Evolutionary conservation across 2,329 filamentous ascomycete species (phyloP).

Genomic region (Graphilbum fragrans): DNA sequence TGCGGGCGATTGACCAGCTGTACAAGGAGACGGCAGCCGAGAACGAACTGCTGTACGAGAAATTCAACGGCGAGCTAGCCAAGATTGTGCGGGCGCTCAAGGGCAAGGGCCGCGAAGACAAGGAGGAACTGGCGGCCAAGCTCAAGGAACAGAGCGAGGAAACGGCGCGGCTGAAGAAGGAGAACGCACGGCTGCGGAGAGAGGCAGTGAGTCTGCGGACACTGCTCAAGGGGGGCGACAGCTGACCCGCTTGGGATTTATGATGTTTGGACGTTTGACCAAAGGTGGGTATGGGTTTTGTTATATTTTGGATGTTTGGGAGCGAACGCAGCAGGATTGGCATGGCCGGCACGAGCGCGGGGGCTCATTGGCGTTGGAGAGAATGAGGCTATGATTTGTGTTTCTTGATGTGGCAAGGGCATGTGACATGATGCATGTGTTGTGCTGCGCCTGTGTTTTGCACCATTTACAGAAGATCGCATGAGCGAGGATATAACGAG

Average conservation of each 20-base stretch:
- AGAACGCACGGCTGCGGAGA: conserved; percentile 71
- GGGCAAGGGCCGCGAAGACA: conserved; percentile 61
- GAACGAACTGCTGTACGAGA: conserved; percentile 85
- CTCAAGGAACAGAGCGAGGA: conserved; percentile 69
- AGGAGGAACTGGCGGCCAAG: conserved; percentile 62
- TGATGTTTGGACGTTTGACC: too few species aligned
- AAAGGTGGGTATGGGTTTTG: background rate
- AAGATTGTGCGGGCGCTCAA: conserved; percentile 69
- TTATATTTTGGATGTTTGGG: background rate
- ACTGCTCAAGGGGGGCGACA: conserved; percentile 31
- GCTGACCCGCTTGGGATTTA: background rate
- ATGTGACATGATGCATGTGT: too few species aligned
- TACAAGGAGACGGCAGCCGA: conserved; percentile 82
- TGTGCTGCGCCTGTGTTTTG: too few species aligned
- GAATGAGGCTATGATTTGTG: too few species aligned
- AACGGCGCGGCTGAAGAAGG: conserved; percentile 63
- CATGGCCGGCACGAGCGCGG: too few species aligned
- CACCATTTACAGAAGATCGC: too few species aligned
- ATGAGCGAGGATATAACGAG: too few species aligned
- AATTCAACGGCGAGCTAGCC: conserved; percentile 81
- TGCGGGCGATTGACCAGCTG: conserved; percentile 72
- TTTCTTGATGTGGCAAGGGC: too few species aligned
- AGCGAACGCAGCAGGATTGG: too few species aligned
- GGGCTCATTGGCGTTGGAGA: too few species aligned
- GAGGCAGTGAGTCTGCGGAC: conserved; percentile 63